phyloP scores from a whole-genome alignment of 1,284 basidiomycete genomes.

The Porogramme epimiltina region DNA sequence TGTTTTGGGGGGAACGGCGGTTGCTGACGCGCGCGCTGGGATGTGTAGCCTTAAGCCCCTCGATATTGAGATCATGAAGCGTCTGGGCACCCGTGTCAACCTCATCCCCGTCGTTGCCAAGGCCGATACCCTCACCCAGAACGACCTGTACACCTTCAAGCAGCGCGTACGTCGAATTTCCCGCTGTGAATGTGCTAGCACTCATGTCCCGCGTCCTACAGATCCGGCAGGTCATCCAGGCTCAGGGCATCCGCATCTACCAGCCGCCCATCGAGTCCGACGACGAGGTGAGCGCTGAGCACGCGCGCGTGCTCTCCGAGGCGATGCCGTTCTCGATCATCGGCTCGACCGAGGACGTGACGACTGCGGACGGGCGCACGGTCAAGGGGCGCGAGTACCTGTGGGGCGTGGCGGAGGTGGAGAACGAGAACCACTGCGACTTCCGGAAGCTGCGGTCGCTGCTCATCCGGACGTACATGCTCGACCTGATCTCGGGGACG shows the following conservation, averaged over 20 bases:
- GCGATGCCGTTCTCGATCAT: constrained; percentile 99
- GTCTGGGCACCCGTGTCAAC: constrained; percentile 93
- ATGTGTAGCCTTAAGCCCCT: constrained; percentile 87
- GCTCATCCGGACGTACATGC: constrained; percentile 98
- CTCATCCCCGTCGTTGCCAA: constrained; percentile 98
- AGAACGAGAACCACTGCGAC: constrained; percentile 99
- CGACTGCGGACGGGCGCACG: constrained; percentile 85
- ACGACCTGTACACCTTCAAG: constrained; percentile 92
- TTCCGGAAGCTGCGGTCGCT: constrained; percentile 97
- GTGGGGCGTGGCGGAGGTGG: constrained; percentile 99
- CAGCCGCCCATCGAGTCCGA: constrained; percentile 91
- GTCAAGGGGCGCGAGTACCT: constrained; percentile 99
- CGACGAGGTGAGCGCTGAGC: constrained; percentile 87
- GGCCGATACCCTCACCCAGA: constrained; percentile 94
- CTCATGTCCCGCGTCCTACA: constrained; percentile 32
- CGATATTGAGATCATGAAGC: constrained; percentile 99
- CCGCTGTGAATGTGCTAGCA: constrained; percentile 1
- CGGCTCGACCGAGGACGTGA: constrained; percentile 94
- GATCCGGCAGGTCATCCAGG: constrained; percentile 89
- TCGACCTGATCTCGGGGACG: constrained; percentile 94
- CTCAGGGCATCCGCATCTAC: constrained; percentile 95
- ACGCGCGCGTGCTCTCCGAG: constrained; percentile 83
- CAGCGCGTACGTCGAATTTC: constrained; percentile 66
- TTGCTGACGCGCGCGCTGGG: neutral
- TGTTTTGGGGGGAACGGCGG: neutral